Conservation (phyloP, 129 eudicot genomes). For the Apium graveolens region DNA sequence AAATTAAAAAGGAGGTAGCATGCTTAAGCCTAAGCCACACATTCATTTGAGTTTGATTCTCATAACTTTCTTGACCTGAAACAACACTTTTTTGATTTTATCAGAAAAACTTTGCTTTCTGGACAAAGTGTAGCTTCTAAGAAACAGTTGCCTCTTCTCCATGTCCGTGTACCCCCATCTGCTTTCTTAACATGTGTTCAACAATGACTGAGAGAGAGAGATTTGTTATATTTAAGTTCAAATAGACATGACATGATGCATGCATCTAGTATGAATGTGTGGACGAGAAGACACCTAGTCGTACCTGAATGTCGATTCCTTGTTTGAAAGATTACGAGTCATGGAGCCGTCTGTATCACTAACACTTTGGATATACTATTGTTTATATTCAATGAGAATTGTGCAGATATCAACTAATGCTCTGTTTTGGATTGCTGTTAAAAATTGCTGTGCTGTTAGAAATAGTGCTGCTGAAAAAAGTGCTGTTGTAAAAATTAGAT, state of each 20-base stretch:
- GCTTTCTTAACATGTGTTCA: slow-evolving; percentile 18
- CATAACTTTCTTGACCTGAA: slow-evolving; percentile 51
- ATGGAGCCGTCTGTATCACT: not conserved
- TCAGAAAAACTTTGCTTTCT: slow-evolving; percentile 55
- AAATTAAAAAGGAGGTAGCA: slow-evolving; percentile 27
- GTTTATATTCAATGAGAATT: not conserved
- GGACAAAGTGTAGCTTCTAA: slow-evolving; percentile 71
- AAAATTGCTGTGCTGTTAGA: no score
- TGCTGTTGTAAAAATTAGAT: no score
- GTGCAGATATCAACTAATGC: not conserved
- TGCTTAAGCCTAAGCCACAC: slow-evolving; percentile 50
- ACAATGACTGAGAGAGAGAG: not conserved
- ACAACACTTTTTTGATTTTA: slow-evolving; percentile 43
- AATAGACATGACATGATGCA: not conserved
- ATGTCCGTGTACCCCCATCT: slow-evolving; percentile 39
- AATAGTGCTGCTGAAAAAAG: no score
- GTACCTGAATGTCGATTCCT: not conserved
- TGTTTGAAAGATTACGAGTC: not conserved
- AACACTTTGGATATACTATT: not conserved
- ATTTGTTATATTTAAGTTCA: not conserved
- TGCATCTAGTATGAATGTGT: not conserved
- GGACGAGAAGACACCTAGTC: not conserved
- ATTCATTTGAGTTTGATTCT: slow-evolving; percentile 40
- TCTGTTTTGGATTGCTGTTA: no score
- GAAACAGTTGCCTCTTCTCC: slow-evolving; percentile 81